Evolutionary conservation across 805 yeast species (phyloP), one percentile per base, ranked within the genome.

Genomic region (Wickerhamiella lipophila): DNA sequence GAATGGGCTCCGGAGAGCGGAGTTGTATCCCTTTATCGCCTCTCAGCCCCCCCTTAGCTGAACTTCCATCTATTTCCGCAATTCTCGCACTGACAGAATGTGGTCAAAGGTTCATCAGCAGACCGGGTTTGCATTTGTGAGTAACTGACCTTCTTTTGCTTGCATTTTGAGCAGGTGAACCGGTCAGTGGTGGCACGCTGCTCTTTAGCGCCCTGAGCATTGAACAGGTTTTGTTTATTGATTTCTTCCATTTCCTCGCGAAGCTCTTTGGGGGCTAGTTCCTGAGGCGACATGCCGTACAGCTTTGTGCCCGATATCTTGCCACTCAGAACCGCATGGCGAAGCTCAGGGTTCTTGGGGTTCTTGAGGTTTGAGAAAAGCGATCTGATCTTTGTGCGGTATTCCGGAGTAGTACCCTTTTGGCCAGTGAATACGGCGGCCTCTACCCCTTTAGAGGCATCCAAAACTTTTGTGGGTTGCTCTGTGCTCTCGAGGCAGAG

Each of bases 31-130:
- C n/a, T n/a, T n/a, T n/a, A n/a, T n/a, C n/a, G 8, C 26, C 26
- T 23, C 12, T 5, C 40, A 6, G 40, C 13, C 21, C 23, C 15
- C 6, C 6, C 21, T 43, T 64, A 88, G 27, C 94, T 83, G 63
- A 92, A 92, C 67, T 92, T 92, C 98, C 98, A 92, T 66, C 97
- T 77, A 62, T 92, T 86, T 54, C 97, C 97, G 70, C 98, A 92
- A 56, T 78, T 85, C 61, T 88, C 96, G 70, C 98, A 92, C 3
- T 96, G 88, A 71, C 98, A 92, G 64, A 92, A 92, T 1, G 98
- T 92, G 6, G 98, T 92, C 60, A 92, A 75, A 52, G 98, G 98
- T 68, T 92, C 98, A 77, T 92, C 98, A 16, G 98, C 98, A 50
- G 95, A 84, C 67, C 98, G 75, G 29, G 98, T 92, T 72, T 92